Percentiles rank a stretch among this genome's conserved stretches.
Conservation (phyloP, 441 rosid species). For the Capsella rubella region DNA sequence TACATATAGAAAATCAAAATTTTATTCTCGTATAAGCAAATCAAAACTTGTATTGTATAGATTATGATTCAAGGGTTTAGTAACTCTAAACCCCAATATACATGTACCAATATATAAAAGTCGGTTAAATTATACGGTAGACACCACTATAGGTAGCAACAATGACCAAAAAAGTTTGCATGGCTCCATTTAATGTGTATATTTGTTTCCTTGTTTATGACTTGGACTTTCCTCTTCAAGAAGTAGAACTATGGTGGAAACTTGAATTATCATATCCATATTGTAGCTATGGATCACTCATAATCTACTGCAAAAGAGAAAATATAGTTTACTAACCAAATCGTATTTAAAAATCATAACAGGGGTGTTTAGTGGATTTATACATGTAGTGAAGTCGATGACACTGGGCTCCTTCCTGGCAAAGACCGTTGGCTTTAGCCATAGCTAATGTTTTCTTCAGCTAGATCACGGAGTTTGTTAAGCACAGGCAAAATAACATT, state of each 20-base stretch:
- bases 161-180: constrained; percentile 12
- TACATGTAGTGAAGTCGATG: constrained; percentile 20
- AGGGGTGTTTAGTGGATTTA: not conserved
- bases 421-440: constrained; percentile 19
- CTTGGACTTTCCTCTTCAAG: constrained; percentile 12
- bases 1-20: not conserved
- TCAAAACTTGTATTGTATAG: not conserved
- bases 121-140: not conserved
- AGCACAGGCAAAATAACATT: constrained; percentile 71
- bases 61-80: not conserved
- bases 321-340: constrained; percentile 1
- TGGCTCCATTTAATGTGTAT: not conserved
- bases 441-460: constrained; percentile 49
- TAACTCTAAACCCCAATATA: constrained; percentile 19
- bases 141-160: not conserved
- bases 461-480: constrained; percentile 62
- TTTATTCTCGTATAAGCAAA: not conserved
- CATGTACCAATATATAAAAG: not conserved
- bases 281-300: constrained; percentile 27
- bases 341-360: not conserved
- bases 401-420: not conserved
- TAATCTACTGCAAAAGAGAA: constrained; percentile 24
- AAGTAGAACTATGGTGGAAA: not conserved
- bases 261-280: constrained; percentile 29
- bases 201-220: not conserved